Evolutionary conservation across 2,329 filamentous ascomycete species (phyloP).

Genomic region (Sarocladium kiliense): DNA sequence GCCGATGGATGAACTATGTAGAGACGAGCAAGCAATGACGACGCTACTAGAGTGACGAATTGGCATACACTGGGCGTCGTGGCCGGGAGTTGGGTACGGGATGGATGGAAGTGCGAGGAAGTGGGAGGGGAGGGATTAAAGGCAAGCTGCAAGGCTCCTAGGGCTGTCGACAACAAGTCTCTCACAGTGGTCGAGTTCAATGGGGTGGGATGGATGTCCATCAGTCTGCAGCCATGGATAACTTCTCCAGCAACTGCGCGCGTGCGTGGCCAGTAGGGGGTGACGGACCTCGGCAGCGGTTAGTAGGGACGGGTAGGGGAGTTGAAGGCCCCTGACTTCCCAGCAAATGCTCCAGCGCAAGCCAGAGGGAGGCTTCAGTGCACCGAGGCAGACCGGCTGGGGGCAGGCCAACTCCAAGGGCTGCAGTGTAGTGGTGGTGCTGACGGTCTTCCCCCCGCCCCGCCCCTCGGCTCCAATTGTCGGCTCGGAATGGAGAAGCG

Average conservation of each 20-base stretch:
- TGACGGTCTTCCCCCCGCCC: not conserved
- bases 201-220: too few relatives aligned
- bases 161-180: not conserved
- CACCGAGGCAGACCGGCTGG: not conserved
- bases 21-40: not conserved
- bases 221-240: too few relatives aligned
- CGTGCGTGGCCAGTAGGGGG: too few relatives aligned
- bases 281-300: not conserved
- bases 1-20: too few relatives aligned
- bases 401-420: not conserved
- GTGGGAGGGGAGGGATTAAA: not conserved
- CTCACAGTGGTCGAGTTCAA: too few relatives aligned
- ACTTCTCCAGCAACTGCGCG: too few relatives aligned
- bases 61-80: not conserved
- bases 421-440: not conserved
- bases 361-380: too few relatives aligned
- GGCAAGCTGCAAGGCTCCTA: not conserved
- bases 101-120: not conserved
- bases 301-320: not conserved
- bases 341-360: not conserved
- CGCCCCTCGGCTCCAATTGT: not conserved
- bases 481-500: too few relatives aligned
- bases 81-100: not conserved
- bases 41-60: not conserved
- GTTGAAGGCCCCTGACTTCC: not conserved